Evolutionary conservation across 1,284 basidiomycete genomes (phyloP).

Genomic region (Cystobasidiaceae sp.): DNA sequence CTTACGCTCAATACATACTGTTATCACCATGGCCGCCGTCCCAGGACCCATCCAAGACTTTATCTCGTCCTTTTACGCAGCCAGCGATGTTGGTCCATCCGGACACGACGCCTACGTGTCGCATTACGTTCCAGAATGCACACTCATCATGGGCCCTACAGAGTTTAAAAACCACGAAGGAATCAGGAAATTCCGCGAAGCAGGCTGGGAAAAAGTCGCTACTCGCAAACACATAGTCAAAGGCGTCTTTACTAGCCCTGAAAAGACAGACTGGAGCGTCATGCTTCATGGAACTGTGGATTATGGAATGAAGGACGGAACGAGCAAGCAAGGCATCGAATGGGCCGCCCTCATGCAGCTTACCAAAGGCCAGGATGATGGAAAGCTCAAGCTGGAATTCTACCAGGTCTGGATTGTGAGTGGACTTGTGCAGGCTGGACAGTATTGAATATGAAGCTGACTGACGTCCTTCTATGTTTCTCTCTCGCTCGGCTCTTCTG

Average conservation of each 20-base stretch:
- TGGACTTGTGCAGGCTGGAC: too few species aligned
- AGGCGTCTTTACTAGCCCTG: conserved; percentile 33
- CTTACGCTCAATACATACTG: too few species aligned
- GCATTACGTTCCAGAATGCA: conserved; percentile 34
- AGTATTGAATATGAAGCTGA: too few species aligned
- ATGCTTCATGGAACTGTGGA: conserved; percentile 41
- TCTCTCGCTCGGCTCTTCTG: too few species aligned
- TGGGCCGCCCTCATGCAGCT: conserved; percentile 38
- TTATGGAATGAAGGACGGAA: conserved; percentile 41
- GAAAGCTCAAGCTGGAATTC: conserved; percentile 37
- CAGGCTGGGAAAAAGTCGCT: conserved; percentile 40
- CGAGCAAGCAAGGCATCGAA: conserved; percentile 33
- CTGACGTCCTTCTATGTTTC: too few species aligned
- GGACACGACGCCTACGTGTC: conserved; percentile 38
- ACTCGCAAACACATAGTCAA: conserved; percentile 37
- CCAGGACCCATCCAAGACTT: conserved; percentile 35
- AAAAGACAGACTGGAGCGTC: conserved; percentile 11
- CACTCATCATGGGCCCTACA: conserved; percentile 40
- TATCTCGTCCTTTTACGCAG: conserved; percentile 38
- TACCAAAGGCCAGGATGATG: conserved; percentile 24
- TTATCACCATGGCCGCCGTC: conserved; percentile 14
- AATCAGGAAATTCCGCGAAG: conserved; percentile 35
- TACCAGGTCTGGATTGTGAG: conserved; percentile 44
- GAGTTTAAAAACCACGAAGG: conserved; percentile 36
- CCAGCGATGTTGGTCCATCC: conserved; percentile 35